Percentiles rank a stretch among this genome's conserved stretches.
Evolutionary conservation across 2,329 filamentous ascomycete species (phyloP).

Genomic region (Aspergillus hortae): DNA sequence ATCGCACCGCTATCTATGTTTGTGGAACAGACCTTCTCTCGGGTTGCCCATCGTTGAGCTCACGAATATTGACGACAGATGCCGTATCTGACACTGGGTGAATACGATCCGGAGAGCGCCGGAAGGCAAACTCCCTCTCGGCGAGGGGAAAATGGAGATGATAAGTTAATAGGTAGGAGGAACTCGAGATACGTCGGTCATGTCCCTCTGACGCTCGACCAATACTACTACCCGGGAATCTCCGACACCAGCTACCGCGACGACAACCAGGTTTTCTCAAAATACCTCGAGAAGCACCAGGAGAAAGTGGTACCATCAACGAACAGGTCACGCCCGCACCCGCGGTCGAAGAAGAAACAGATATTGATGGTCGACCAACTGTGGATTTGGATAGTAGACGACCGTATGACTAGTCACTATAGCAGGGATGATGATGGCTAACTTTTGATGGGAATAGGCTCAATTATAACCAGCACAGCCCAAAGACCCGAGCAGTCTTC

Average conservation of each 20-base stretch:
- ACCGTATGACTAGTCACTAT: not conserved
- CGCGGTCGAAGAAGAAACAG: not conserved
- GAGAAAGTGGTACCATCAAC: not conserved
- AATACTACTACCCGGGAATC: constrained; percentile 13
- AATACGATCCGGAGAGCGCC: not conserved
- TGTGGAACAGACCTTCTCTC: not conserved
- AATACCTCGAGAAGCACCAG: not conserved
- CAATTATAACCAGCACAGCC: not conserved
- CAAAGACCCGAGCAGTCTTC: not conserved
- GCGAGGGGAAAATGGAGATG: not conserved
- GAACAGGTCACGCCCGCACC: not conserved
- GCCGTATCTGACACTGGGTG: constrained; percentile 7
- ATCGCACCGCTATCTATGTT: not conserved
- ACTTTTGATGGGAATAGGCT: not conserved
- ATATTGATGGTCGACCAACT: not conserved
- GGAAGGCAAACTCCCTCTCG: not conserved
- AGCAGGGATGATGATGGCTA: not conserved
- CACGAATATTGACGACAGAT: constrained; percentile 1
- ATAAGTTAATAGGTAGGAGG: not conserved
- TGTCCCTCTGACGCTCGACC: constrained; percentile 12
- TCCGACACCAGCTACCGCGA: constrained; percentile 7
- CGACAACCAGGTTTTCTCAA: constrained; percentile 9
- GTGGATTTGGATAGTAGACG: not conserved
- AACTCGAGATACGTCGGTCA: not conserved
- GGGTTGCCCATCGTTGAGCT: not conserved